A percentile compares a stretch with the other conserved stretches of the same genome.
Evolutionary conservation across 1,284 basidiomycete species (phyloP).

Genomic region (Caloboletus inedulis): DNA sequence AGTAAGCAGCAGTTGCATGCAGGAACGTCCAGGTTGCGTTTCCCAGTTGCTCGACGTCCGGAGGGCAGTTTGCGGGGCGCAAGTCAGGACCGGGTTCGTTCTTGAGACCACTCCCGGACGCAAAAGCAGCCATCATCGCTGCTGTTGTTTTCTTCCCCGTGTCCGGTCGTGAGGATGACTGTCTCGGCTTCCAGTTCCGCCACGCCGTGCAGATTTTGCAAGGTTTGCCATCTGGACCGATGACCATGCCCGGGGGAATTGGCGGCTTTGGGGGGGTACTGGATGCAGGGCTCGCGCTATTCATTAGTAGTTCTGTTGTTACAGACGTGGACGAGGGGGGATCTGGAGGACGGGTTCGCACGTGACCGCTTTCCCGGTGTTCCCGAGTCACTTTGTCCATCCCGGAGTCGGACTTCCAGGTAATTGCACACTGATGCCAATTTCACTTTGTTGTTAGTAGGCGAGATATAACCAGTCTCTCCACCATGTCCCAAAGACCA

Average conservation of each 20-base stretch:
- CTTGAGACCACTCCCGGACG: constrained; percentile 33
- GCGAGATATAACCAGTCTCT: not conserved
- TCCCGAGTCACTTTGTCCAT: not conserved
- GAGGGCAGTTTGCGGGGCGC: constrained; percentile 73
- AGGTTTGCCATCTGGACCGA: constrained; percentile 90
- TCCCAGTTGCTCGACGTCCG: constrained; percentile 84
- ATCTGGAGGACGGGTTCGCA: constrained; percentile 1
- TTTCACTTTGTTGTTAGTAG: not conserved
- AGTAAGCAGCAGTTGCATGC: constrained; percentile 91
- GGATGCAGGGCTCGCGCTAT: constrained; percentile 7
- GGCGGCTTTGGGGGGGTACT: constrained; percentile 6
- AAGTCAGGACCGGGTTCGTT: constrained; percentile 31
- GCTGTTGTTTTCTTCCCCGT: constrained; percentile 34
- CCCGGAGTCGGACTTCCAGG: not conserved
- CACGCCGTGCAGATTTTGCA: constrained; percentile 90
- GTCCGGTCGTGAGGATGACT: constrained; percentile 21
- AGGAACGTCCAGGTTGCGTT: constrained; percentile 94
- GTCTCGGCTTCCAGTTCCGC: constrained; percentile 61
- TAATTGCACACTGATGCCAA: not conserved
- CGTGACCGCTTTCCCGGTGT: constrained; percentile 15
- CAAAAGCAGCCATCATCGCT: constrained; percentile 41
- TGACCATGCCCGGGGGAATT: constrained; percentile 73
- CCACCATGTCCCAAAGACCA: constrained; percentile 21
- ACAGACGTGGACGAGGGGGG: not conserved
- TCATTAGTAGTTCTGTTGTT: constrained; percentile 13